Conservation (phyloP, 768 basidiomycete genomes). For the Leucocoprinus sp. region DNA sequence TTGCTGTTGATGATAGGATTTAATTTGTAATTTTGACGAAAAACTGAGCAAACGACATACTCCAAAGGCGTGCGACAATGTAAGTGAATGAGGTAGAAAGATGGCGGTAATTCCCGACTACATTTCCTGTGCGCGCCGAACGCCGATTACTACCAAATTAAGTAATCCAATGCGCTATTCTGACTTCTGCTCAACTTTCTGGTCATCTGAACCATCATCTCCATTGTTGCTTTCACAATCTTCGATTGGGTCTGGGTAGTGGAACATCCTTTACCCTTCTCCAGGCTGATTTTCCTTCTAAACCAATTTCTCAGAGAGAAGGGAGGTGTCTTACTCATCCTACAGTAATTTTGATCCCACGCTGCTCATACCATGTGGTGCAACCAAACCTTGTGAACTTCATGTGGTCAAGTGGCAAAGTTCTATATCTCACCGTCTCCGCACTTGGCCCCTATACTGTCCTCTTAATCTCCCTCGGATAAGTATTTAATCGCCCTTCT, state of each 20-base stretch:
- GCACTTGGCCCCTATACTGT: not conserved
- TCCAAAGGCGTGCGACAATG: constrained; percentile 14
- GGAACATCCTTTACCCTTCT: no score
- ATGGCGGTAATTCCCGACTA: constrained; percentile 30
- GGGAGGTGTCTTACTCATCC: no score
- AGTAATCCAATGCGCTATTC: not conserved
- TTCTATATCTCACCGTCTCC: no score
- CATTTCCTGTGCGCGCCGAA: constrained; percentile 30
- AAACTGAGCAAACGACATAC: constrained; percentile 15
- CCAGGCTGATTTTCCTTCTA: no score
- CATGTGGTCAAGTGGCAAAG: not conserved
- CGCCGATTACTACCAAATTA: constrained; percentile 14
- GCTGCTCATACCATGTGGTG: no score
- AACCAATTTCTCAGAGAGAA: no score
- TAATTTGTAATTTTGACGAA: constrained; percentile 8
- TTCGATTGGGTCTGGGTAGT: no score
- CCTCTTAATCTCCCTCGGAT: not conserved
- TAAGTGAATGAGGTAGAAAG: constrained; percentile 12
- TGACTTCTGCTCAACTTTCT: no score
- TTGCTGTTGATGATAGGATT: constrained; percentile 14
- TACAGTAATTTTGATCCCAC: no score
- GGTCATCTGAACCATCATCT: no score
- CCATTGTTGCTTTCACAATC: no score
- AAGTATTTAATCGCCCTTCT: not conserved
- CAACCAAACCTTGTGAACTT: no score